A percentile compares a stretch with the other conserved stretches of the same genome.
phyloP scores from a whole-genome alignment of 768 basidiomycete species.

The Leccinum broughii region DNA sequence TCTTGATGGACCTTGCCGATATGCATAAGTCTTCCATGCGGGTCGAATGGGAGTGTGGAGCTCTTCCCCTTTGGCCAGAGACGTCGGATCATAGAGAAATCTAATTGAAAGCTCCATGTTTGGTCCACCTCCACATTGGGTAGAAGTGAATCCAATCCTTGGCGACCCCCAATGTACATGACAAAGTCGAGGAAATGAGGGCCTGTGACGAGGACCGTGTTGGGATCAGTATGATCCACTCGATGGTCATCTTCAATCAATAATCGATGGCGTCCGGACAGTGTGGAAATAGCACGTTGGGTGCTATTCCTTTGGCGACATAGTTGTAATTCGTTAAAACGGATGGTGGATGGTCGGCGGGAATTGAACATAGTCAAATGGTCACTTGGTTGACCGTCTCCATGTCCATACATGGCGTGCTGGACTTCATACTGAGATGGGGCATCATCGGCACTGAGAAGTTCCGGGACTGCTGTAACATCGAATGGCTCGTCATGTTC shows the following conservation, averaged over 20 bases:
- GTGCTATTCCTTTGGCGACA: too few relatives aligned
- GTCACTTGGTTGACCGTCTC: neutral
- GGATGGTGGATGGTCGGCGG: neutral
- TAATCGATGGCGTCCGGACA: neutral
- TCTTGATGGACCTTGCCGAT: neutral
- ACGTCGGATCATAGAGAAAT: neutral
- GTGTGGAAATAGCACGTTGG: neutral
- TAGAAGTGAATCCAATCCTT: neutral
- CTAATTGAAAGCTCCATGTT: neutral
- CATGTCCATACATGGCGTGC: neutral
- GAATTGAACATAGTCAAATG: neutral
- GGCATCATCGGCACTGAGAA: neutral
- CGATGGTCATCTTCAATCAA: neutral
- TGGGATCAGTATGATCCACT: neutral
- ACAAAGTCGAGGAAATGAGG: neutral
- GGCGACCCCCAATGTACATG: neutral
- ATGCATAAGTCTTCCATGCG: neutral
- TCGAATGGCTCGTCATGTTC: neutral
- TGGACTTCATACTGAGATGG: neutral
- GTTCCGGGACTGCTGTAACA: neutral
- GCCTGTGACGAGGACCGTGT: neutral
- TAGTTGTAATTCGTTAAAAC: neutral
- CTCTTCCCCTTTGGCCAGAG: neutral
- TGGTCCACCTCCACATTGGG: neutral
- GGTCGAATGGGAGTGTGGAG: neutral